Conservation (phyloP, 768 basidiomycete species). For the Rhizopogon rudus region DNA sequence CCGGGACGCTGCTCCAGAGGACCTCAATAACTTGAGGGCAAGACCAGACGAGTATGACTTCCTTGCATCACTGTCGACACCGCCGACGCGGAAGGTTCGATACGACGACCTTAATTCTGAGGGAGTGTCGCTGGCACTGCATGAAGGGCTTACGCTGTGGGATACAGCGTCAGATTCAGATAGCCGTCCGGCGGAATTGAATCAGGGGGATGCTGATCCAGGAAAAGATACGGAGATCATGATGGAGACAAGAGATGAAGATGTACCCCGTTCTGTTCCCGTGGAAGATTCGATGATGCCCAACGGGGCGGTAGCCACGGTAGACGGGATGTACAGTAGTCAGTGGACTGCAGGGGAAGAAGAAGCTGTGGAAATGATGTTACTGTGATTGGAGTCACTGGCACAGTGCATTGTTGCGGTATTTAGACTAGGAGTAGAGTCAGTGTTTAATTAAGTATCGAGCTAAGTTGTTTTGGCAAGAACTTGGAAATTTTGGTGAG, state of each 20-base stretch:
- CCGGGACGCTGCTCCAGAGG: conserved; percentile 2
- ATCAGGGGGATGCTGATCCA: not conserved
- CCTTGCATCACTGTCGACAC: conserved; percentile 35
- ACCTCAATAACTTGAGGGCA: conserved; percentile 11
- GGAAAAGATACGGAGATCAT: not conserved
- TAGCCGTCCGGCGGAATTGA: not conserved
- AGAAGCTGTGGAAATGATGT: conserved; percentile 18
- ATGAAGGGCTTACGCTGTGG: conserved; percentile 50
- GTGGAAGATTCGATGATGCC: not conserved
- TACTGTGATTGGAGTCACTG: conserved; percentile 2
- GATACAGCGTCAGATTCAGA: conserved; percentile 10
- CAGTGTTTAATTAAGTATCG: not conserved
- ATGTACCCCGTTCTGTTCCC: not conserved
- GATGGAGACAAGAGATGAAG: not conserved
- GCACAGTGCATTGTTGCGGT: not conserved
- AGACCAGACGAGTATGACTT: conserved; percentile 49
- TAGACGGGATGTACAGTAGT: not conserved
- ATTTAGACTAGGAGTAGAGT: not conserved
- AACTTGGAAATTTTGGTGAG: conserved; percentile 1
- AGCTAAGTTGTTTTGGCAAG: not conserved
- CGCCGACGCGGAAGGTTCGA: conserved; percentile 35
- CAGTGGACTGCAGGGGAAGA: conserved; percentile 12
- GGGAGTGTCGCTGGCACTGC: conserved; percentile 41
- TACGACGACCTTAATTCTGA: conserved; percentile 45
- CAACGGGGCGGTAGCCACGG: not conserved